Evolutionary conservation across 768 basidiomycete species (phyloP).

Genomic region (Cytidiella melzeri): DNA sequence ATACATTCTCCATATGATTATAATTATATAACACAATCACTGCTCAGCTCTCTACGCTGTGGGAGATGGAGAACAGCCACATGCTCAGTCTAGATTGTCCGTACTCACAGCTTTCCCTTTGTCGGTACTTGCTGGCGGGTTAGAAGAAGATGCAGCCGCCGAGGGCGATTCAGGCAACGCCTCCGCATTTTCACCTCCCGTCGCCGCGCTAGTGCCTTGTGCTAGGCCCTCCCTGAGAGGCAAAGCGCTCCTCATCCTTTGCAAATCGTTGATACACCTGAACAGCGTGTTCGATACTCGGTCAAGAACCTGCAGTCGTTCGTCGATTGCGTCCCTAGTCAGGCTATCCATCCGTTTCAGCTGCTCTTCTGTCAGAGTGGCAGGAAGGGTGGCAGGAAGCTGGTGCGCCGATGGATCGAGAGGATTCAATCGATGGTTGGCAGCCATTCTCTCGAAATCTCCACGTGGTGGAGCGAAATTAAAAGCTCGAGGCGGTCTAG

Average conservation of each 20-base stretch:
- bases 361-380: conserved; percentile 53
- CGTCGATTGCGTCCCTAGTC: conserved; percentile 80
- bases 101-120: not conserved
- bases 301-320: conserved; percentile 73
- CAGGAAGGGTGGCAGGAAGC: conserved; percentile 31
- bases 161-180: too few relatives aligned
- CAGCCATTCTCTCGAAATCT: too few relatives aligned
- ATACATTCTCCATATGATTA: not conserved
- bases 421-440: too few relatives aligned
- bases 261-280: conserved; percentile 73
- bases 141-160: too few relatives aligned
- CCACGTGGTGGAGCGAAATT: conserved; percentile 1
- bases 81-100: not conserved
- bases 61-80: not conserved
- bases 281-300: conserved; percentile 70
- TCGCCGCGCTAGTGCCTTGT: not conserved
- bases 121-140: conserved; percentile 4
- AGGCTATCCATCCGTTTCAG: conserved; percentile 56
- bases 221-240: conserved; percentile 26
- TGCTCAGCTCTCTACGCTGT: not conserved
- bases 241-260: conserved; percentile 66
- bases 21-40: not conserved
- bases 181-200: not conserved
- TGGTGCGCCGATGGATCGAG: not conserved
- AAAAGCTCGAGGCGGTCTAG: not conserved